Conservation (phyloP, 2,329 filamentous ascomycete species). For the Fusarium sp. region DNA sequence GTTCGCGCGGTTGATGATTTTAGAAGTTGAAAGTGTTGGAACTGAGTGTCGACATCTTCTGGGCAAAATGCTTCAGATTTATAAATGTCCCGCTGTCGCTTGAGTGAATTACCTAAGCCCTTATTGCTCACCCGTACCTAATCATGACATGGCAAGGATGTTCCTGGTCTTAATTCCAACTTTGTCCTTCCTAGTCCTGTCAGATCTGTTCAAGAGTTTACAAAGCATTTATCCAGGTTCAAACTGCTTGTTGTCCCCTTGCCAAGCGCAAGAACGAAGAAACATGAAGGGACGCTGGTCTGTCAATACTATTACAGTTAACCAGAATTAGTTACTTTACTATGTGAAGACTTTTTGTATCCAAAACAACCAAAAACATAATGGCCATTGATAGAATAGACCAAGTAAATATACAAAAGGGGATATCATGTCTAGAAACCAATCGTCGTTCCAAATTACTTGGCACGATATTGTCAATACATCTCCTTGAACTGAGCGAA, state of each 20-base stretch:
- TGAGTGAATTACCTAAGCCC: constrained; percentile 17
- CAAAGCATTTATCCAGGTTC: neutral
- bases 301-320: neutral
- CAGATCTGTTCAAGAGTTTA: neutral
- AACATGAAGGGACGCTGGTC: too few relatives aligned
- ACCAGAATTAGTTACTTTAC: neutral
- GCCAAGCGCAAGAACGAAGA: neutral
- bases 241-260: neutral
- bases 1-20: neutral
- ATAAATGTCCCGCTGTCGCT: neutral
- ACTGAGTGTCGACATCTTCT: neutral
- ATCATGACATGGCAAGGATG: neutral
- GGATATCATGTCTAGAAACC: constrained; percentile 17
- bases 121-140: constrained; percentile 4
- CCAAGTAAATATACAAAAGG: constrained; percentile 6
- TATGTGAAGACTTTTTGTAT: neutral
- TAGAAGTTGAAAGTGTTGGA: neutral
- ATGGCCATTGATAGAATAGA: neutral
- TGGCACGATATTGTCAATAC: constrained; percentile 47
- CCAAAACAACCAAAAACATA: neutral
- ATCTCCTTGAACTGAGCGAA: constrained; percentile 56
- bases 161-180: neutral
- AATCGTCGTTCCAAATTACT: neutral
- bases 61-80: neutral
- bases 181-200: neutral